Evolutionary conservation across 176 grass and related monocot genomes (phyloP).

Genomic region (Cenchrus americanus): DNA sequence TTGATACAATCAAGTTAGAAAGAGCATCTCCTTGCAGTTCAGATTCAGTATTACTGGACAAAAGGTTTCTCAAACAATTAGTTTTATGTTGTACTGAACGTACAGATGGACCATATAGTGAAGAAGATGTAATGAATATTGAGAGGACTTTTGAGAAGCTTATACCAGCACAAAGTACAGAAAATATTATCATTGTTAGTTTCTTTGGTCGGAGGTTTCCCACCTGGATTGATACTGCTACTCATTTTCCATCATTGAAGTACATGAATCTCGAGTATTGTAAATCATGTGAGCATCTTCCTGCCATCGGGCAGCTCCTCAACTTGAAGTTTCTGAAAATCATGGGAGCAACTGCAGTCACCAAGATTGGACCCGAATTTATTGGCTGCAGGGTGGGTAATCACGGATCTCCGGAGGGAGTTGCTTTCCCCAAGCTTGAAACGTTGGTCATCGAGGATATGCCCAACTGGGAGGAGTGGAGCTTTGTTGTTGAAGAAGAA

Average conservation of each 20-base stretch:
- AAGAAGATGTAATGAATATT: background rate
- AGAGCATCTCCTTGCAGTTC: too few species aligned
- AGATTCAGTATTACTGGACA: background rate
- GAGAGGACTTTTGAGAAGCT: conserved; percentile 33
- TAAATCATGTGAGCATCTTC: conserved; percentile 23
- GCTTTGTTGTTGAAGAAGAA: too few species aligned
- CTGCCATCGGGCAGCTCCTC: background rate
- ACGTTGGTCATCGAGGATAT: too few species aligned
- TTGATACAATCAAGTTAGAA: too few species aligned
- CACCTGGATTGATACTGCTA: background rate
- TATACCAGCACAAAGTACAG: conserved; percentile 8
- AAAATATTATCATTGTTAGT: background rate
- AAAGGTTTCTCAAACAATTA: background rate
- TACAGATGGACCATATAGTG: background rate
- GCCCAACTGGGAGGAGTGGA: too few species aligned
- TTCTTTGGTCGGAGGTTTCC: conserved; percentile 27
- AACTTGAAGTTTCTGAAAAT: too few species aligned
- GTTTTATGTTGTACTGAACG: background rate
- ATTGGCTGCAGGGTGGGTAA: too few species aligned
- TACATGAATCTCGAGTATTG: background rate
- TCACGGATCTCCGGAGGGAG: too few species aligned
- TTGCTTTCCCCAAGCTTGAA: too few species aligned
- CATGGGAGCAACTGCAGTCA: too few species aligned
- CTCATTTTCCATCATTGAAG: background rate
- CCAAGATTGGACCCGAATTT: too few species aligned